A percentile compares a stretch with the other conserved stretches of the same genome.
Conservation (phyloP, 1,139 yeast species). For the Yarrowia galli region DNA sequence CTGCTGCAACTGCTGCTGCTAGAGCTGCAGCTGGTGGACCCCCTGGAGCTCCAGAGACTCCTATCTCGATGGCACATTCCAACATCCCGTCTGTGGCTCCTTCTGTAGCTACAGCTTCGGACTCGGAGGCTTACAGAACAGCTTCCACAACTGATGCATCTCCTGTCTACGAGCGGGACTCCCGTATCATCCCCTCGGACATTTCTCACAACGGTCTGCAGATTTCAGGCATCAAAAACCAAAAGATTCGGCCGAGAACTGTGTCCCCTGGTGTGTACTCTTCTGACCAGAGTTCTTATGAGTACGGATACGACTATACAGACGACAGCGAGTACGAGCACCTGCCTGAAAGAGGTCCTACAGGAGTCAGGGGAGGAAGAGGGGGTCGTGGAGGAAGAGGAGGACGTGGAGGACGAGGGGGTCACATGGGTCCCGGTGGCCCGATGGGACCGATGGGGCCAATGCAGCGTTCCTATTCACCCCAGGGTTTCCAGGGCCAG, state of each 20-base stretch:
- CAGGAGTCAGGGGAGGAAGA: conserved; percentile 1
- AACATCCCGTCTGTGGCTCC: conserved; percentile 10
- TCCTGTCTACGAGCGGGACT: conserved; percentile 21
- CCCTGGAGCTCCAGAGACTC: conserved; percentile 29
- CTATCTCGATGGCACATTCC: conserved; percentile 27
- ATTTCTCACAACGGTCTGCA: conserved; percentile 17
- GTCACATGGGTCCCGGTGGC: background rate
- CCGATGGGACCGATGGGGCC: conserved; percentile 23
- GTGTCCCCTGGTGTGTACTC: conserved; percentile 29
- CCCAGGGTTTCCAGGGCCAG: conserved; percentile 18
- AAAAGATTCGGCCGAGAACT: background rate
- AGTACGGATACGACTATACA: conserved; percentile 26
- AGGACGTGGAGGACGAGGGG: conserved; percentile 1
- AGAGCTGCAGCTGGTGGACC: conserved; percentile 29
- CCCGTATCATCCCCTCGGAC: conserved; percentile 22
- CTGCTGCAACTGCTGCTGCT: conserved; percentile 27
- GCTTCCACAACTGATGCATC: conserved; percentile 26
- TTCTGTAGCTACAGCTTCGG: conserved; percentile 27
- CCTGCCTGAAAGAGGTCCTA: background rate
- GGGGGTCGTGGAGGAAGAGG: conserved; percentile 21
- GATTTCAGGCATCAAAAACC: conserved; percentile 27
- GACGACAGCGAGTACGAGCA: conserved; percentile 37
- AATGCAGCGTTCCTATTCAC: conserved; percentile 3
- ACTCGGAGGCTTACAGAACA: conserved; percentile 29
- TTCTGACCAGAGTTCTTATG: conserved; percentile 27